Evolutionary conservation across 768 basidiomycete species (phyloP).

Genomic region (Plicaturopsis crispa): DNA sequence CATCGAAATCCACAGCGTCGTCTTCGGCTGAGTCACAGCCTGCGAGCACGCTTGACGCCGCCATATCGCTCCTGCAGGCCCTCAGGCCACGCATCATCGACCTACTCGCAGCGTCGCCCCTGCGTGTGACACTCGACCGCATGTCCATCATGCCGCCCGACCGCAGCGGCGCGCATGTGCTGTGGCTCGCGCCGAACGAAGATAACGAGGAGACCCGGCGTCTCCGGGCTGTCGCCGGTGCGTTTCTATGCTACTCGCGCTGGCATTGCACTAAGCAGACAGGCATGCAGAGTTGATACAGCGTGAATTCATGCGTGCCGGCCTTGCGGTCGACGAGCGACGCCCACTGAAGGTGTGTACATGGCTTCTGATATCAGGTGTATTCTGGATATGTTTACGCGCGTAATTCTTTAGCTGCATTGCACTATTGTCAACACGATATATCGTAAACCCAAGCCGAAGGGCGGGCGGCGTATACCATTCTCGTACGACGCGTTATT

Average conservation of each 20-base stretch:
- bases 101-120: conserved; percentile 23
- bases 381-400: neutral
- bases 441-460: conserved; percentile 19
- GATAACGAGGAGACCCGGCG: conserved; percentile 18
- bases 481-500: conserved; percentile 34
- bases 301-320: conserved; percentile 19
- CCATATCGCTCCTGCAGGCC: conserved; percentile 33
- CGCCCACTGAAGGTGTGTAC: conserved; percentile 27
- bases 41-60: conserved; percentile 26
- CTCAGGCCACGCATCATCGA: conserved; percentile 31
- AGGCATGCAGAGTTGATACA: conserved; percentile 19
- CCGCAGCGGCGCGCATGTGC: conserved; percentile 32
- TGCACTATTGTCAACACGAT: conserved; percentile 29
- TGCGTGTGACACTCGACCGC: conserved; percentile 34
- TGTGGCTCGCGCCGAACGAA: conserved; percentile 33
- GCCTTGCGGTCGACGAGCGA: conserved; percentile 21
- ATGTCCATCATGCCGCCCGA: conserved; percentile 45
- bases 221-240: conserved; percentile 27
- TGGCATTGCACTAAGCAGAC: neutral
- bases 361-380: too few species aligned
- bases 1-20: conserved; percentile 4
- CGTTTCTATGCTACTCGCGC: conserved; percentile 5
- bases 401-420: conserved; percentile 18
- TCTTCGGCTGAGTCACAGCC: conserved; percentile 1
- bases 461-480: conserved; percentile 21